Conservation (phyloP, 306 rosid species). For the Echinosophora koreensis region DNA sequence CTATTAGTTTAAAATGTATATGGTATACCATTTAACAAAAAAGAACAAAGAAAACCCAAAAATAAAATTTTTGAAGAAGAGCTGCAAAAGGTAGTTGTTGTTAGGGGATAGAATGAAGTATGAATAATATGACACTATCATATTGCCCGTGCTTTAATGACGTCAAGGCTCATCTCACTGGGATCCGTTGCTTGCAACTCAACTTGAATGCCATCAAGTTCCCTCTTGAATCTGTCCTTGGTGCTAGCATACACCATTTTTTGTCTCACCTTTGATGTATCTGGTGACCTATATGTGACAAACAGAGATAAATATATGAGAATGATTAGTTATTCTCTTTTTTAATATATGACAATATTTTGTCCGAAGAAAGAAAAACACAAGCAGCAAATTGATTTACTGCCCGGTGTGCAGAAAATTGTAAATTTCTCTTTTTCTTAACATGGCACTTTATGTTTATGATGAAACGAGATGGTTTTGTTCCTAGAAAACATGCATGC, state of each 20-base stretch:
- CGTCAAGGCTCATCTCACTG: conserved; percentile 53
- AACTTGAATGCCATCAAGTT: conserved; percentile 60
- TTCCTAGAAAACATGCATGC: background rate
- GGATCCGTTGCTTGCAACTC: conserved; percentile 61
- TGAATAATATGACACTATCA: conserved; percentile 38
- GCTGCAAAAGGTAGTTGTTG: conserved; percentile 30
- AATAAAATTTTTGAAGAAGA: background rate
- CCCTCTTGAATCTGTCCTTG: conserved; percentile 64
- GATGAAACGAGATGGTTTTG: no score
- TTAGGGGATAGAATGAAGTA: conserved; percentile 21
- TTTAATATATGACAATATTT: background rate
- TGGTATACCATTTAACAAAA: background rate
- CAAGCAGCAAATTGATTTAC: background rate
- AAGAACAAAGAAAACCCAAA: background rate
- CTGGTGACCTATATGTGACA: conserved; percentile 50
- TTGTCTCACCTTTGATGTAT: conserved; percentile 53
- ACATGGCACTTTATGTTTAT: background rate
- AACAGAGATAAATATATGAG: conserved; percentile 1
- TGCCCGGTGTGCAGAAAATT: background rate
- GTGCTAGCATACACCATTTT: conserved; percentile 64
- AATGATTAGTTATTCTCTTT: conserved; percentile 4
- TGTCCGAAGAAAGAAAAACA: background rate
- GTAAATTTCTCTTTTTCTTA: background rate
- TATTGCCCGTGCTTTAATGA: conserved; percentile 53
- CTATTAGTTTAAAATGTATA: conserved; percentile 10